A percentile compares a stretch with the other conserved stretches of the same genome.
phyloP scores from a whole-genome alignment of 345 rosid genomes.

The Dovyalis caffra region DNA sequence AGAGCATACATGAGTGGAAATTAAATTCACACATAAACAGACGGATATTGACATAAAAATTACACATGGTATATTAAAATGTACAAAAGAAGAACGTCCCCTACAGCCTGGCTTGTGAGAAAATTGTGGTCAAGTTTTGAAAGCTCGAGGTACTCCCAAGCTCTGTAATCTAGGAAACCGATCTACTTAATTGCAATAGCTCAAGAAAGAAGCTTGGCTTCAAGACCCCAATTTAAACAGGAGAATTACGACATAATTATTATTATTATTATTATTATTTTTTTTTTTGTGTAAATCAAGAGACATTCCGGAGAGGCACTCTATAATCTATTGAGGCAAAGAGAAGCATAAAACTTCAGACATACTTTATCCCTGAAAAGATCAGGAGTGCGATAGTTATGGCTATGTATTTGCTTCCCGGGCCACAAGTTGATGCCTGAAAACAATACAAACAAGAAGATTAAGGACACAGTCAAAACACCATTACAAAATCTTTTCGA shows the following conservation, averaged over 20 bases:
- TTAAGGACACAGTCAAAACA: not conserved
- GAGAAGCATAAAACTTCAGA: not conserved
- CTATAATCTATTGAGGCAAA: not conserved
- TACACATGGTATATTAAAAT: too few species aligned
- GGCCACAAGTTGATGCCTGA: slow-evolving; percentile 14
- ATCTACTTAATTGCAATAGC: not conserved
- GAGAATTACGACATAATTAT: too few species aligned
- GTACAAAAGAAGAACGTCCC: too few species aligned
- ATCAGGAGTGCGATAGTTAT: slow-evolving; percentile 20
- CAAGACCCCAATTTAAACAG: not conserved
- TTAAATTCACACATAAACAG: too few species aligned
- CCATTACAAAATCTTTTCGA: not conserved
- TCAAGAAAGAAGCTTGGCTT: not conserved
- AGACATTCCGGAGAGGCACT: too few species aligned
- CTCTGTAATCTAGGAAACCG: not conserved
- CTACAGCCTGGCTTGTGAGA: too few species aligned
- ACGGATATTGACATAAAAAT: too few species aligned
- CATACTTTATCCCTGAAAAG: slow-evolving; percentile 20
- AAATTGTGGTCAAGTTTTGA: not conserved
- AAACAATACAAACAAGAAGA: not conserved
- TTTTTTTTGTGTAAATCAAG: too few species aligned
- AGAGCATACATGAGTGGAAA: too few species aligned
- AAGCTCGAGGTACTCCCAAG: not conserved
- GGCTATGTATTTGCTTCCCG: slow-evolving; percentile 28
- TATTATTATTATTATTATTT: too few species aligned